Base-by-base conservation (phyloP, 345 rosid genomes). In the Microcos paniculata region DNA sequence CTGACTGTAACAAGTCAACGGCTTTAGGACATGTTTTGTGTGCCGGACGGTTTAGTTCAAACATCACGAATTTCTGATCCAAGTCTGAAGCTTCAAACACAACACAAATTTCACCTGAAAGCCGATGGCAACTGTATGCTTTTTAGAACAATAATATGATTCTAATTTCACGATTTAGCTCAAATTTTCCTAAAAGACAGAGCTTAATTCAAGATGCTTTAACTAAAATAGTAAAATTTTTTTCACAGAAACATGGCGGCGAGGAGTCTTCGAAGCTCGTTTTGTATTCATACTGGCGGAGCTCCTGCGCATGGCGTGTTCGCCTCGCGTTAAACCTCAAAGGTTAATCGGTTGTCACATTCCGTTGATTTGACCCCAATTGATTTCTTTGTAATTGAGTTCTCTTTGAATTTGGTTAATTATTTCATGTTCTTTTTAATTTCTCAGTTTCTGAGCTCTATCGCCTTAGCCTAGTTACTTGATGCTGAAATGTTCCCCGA, bases 281-380 rank as follows among this genome's bases (percentile, higher is more conserved):
- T 8, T 65, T 87, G 62, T 88, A 82, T 74, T 85, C 88, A 19
- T 85, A 61, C 78, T 88, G 88, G 87, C 86, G 84, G 77, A 87
- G 92, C 78, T 87, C 92, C n/a, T 88, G 90, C 30, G 64, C 90
- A 21, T 87, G 92, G 92, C 92, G 92, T n/a, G 87, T 87, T 74
- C 89, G 89, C 74, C 85, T 87, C 55, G 90, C 90, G 78, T 74
- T 88, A 56, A 82, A 70, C 52, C 87, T 88, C 62, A 87, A 87
- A 81, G 89, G 89, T 85, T 31, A 23, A n/a, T 16, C 49, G 14
- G 24, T 65, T 53, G n/a, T 26, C 10, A 18, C 30, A 11, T 42
- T 28, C 0, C 3, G n/a, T 31, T 51, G 35, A 46, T 14, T n/a
- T n/a, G n/a, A n/a, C n/a, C 9, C 8, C 8, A 16, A 8, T 13